Evolutionary conservation across 1,139 yeast species (phyloP).

Genomic region (Pichia sp.): DNA sequence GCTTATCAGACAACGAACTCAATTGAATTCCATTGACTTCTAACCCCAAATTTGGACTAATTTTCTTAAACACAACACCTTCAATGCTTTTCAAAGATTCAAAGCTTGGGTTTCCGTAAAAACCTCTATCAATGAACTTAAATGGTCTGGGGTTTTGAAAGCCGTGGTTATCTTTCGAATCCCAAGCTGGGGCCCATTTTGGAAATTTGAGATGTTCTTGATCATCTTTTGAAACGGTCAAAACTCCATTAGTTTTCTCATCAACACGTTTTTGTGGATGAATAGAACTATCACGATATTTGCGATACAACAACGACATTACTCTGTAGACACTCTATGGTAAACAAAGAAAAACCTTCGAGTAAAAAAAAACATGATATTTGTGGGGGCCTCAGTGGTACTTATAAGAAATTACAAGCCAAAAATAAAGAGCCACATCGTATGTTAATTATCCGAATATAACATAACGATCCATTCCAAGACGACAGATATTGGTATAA

Average conservation of each 20-base stretch:
- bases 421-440: neutral
- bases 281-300: conserved; percentile 24
- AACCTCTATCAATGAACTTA: conserved; percentile 51
- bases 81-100: conserved; percentile 44
- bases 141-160: conserved; percentile 45
- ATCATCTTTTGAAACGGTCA: conserved; percentile 32
- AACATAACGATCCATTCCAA: neutral
- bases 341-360: no score
- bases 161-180: conserved; percentile 35
- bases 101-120: conserved; percentile 52
- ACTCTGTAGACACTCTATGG: neutral
- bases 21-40: conserved; percentile 58
- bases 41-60: conserved; percentile 66
- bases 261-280: conserved; percentile 34
- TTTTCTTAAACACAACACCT: conserved; percentile 28
- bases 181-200: conserved; percentile 48
- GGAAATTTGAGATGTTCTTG: conserved; percentile 32
- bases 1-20: conserved; percentile 47
- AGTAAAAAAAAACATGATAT: no score
- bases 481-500: neutral
- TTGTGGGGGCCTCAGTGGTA: no score
- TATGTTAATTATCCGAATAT: neutral
- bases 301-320: conserved; percentile 13
- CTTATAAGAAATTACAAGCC: no score
- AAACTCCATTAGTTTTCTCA: conserved; percentile 29